Base-by-base conservation (phyloP, 768 basidiomycete species). In the Mycena rosella region DNA sequence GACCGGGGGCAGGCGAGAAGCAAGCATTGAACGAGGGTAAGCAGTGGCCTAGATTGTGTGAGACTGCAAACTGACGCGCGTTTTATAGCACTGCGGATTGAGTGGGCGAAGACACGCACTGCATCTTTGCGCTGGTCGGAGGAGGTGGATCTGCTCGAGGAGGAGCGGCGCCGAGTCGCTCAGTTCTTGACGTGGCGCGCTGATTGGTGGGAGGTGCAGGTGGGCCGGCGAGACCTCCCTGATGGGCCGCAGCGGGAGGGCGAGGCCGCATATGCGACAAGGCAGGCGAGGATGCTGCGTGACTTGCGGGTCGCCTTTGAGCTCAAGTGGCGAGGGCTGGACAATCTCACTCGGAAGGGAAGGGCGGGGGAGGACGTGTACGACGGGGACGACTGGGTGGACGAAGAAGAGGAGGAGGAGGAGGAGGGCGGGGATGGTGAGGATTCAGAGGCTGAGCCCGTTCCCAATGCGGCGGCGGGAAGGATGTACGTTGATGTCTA, bases 91-190 rank as follows among this genome's bases (percentile, higher is more conserved):
- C 29, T 52, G 4, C 26, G 27, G 14, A 52, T 52, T 17, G 51
- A 52, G 24, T 52, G 51, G 51, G 51, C 51, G 15, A 52, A 32
- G 51, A 18, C 27, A 14, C 51, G 51, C 27, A 27, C 51, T n/a
- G n/a, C n/a, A n/a, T n/a, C n/a, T n/a, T n/a, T n/a, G n/a, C n/a
- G n/a, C n/a, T n/a, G n/a, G n/a, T 18, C 27, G 3, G 51, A 52
- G 18, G 51, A 52, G 51, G 51, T 52, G 17, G 27, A 30, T 15
- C 51, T 52, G 4, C 51, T 52, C 6, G 51, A 52, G 51, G 51
- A 52, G 17, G 51, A 52, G 51, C 29, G 29, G 51, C 51, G 51
- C 15, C 51, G 51, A 5, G 30, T 32, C 10, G 9, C 18, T 11
- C 9, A 52, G 51, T 52, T 52, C 51, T 32, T 52, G 27, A 29